Conservation (phyloP, 768 basidiomycete genomes). For the Kwoniella dendrophila region DNA sequence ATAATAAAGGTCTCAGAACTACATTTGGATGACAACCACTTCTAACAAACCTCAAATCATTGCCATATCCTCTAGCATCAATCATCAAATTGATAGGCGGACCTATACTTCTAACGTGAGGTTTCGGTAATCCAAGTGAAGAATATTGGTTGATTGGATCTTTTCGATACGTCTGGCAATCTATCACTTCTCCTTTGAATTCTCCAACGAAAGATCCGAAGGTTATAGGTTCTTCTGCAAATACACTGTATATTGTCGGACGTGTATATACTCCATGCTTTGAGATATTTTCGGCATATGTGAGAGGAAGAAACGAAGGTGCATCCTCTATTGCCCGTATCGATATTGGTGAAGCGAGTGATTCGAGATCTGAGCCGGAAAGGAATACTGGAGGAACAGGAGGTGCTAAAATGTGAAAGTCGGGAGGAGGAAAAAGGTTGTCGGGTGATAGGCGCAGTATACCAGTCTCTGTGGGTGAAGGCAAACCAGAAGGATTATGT, state of each 20-base stretch:
- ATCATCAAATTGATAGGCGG: slow-evolving; percentile 76
- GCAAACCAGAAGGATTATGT: slow-evolving; percentile 40
- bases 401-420: slow-evolving; percentile 45
- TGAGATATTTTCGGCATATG: slow-evolving; percentile 31
- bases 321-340: slow-evolving; percentile 35
- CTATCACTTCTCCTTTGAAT: slow-evolving; percentile 67
- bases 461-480: slow-evolving; percentile 48
- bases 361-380: slow-evolving; percentile 28
- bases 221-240: slow-evolving; percentile 65
- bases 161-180: slow-evolving; percentile 68
- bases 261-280: slow-evolving; percentile 45
- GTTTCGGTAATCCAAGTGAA: slow-evolving; percentile 72
- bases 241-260: slow-evolving; percentile 63
- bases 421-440: slow-evolving; percentile 34
- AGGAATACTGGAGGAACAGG: slow-evolving; percentile 49
- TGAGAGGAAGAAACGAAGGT: slow-evolving; percentile 43
- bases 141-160: slow-evolving; percentile 88
- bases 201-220: slow-evolving; percentile 66
- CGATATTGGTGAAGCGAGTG: slow-evolving; percentile 22
- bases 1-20: slow-evolving; percentile 64
- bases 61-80: slow-evolving; percentile 74
- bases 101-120: slow-evolving; percentile 76
- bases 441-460: slow-evolving; percentile 37
- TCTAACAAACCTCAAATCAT: slow-evolving; percentile 66
- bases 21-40: slow-evolving; percentile 71